These are phyloP conservation scores for Calonectria ilicicola DNA, from an alignment of 2,329 filamentous ascomycete genomes.

Conservation along the genomic window DNA sequence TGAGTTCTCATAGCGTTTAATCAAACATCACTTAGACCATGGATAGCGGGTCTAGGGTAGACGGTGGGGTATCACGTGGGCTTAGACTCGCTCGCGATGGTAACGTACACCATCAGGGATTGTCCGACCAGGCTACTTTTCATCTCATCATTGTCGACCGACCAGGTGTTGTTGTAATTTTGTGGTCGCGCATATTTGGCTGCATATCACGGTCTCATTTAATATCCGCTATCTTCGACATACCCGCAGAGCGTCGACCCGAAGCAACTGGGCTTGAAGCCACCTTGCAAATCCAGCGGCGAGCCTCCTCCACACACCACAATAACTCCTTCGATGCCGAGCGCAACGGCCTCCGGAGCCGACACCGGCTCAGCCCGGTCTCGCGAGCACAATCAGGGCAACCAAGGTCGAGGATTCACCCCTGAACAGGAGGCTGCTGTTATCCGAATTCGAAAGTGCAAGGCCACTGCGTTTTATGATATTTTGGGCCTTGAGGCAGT, in stretches of 20 bases:
- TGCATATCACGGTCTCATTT: too few relatives aligned
- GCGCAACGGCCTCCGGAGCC: constrained; percentile 67
- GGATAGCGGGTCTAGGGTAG: constrained; percentile 12
- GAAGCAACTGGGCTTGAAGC: constrained; percentile 13
- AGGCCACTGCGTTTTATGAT: constrained; percentile 92
- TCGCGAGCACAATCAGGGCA: constrained; percentile 81
- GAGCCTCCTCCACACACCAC: neutral
- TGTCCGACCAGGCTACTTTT: constrained; percentile 17
- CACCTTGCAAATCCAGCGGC: neutral
- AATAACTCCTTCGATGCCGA: constrained; percentile 47
- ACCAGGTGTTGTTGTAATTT: constrained; percentile 4
- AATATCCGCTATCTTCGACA: neutral
- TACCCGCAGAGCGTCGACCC: neutral
- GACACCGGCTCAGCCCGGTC: constrained; percentile 61
- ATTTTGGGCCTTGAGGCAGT: constrained; percentile 81
- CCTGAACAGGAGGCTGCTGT: constrained; percentile 93
- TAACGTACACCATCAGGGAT: constrained; percentile 18
- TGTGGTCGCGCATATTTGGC: neutral
- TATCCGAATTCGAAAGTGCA: constrained; percentile 86
- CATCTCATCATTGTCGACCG: constrained; percentile 10
- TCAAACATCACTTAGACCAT: neutral
- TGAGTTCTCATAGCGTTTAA: neutral
- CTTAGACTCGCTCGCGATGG: constrained; percentile 14
- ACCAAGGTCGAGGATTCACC: constrained; percentile 83
- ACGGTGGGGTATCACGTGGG: constrained; percentile 23